Base-by-base conservation (phyloP, 306 rosid genomes). In the Purshia tridentata region DNA sequence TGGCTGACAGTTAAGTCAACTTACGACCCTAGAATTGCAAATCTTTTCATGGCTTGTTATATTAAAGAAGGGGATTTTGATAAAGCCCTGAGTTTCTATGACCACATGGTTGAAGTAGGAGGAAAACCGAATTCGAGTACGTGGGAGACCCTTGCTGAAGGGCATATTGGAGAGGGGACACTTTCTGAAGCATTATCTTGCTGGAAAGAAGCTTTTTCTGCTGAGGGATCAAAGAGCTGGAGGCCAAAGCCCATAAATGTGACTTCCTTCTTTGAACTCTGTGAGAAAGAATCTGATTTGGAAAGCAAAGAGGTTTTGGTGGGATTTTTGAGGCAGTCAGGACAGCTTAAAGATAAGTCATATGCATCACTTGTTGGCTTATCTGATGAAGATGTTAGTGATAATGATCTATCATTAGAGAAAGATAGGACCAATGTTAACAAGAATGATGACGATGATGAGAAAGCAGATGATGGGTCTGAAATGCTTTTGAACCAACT, bases 121-220 rank as follows among this genome's bases (percentile, higher is more conserved):
- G 94, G 96, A 69, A 76, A 69, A 76, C 93, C 96, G 13, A 94
- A 94, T 73, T 83, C 99, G 2, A 86, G 71, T 69, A 78, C 99
- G 2, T 94, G 99, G 99, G 99, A 91, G 83, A n/a, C 69, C 79
- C 89, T 91, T 55, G 84, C 88, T n/a, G 91, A 84, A 76, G 86
- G 86, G 62, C 92, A 88, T 63, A 74, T 84, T 49, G 83, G 61
- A 47, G 91, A 86, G 69, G 80, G 41, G 81, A 85, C 70, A 54
- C 62, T 87, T 74, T 78, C 87, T 0, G 93, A 82, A 19, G 93
- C 97, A 22, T 68, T 90, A 54, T 78, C 88, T 29, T 87, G 91
- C 79, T 91, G 91, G 84, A 83, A 88, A 82, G 80, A 91, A 72
- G 98, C 98, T 69, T 87, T 94, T 81, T 56, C 62, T 54, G 82